Evolutionary conservation across 768 basidiomycete genomes (phyloP), one percentile per base, ranked within the genome.

Genomic region (Rhizopogon sp.): DNA sequence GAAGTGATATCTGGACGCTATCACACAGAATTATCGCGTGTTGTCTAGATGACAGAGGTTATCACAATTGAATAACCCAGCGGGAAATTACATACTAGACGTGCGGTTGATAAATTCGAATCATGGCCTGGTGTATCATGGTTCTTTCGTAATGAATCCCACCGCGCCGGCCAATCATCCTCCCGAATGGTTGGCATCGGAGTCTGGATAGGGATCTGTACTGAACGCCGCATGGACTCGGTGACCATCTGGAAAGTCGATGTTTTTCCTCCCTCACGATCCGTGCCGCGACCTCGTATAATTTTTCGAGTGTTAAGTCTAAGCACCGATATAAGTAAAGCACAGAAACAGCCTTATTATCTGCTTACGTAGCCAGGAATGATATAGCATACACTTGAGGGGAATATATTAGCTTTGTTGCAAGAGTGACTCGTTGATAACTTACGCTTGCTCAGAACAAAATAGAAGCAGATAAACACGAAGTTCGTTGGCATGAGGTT

Each of bases 391-490:
- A 83, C n/a, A 85, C 83, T 84, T 53, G 33, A 46, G 29, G 10
- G 55, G 29, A 46, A 29, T 49, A 43, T 45, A 56, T 45, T 51
- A 45, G 39, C 41, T 50, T 50, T 29, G 14, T 58, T 16, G 25
- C 25, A 6, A n/a, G 42, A 16, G 43, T 17, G 14, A n/a, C 43
- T n/a, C 37, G 44, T 6, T 25, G 25, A 39, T 3, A 28, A 66
- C 84, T 59, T 63, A 85, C 85, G 60, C 72, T 88, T 88, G 66
- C 80, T 83, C 37, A 87, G 66, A 49, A 83, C 74, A 57, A 89
- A 86, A 64, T 86, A 88, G 45, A 76, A 75, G 8, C 77, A 76
- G 39, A 80, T 72, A 63, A 84, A 88, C 51, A 83, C 77, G 47
- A 88, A 74, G 59, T 84, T 86, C 13, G 53, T 56, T 0, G 80